Base-by-base conservation (phyloP, 2,329 filamentous ascomycete genomes). In the Magnaporthiopsis incrustans region DNA sequence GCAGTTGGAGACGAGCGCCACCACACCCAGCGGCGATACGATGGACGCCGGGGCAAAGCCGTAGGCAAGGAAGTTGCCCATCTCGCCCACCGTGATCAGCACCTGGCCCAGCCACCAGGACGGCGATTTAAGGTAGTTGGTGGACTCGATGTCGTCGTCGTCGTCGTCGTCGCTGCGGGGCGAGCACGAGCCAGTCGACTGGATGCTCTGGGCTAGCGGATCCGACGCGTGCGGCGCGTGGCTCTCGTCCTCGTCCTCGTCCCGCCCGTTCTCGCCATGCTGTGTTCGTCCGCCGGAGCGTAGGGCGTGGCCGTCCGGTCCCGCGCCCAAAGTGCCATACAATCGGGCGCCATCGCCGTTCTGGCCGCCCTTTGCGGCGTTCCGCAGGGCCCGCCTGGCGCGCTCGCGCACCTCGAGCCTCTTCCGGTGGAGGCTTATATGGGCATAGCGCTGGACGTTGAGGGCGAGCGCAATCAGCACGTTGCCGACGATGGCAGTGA, bases 1-100 rank as follows among this genome's bases (percentile, higher is more conserved):
- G 76, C 95, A 99, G 77, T 99, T 99, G 59, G 93, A 97, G 59
- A 99, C 88, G 67, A 99, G 81, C 2, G 95, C 95, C 15, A 99
- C 95, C n/a, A 99, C 95, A 12, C 95, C 95, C 7, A 99, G 81
- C 0, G 95, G 95, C 44, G 93, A 97, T 57, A 99, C 95, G 70
- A 99, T 97, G 18, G 95, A 98, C 10, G 95, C 95, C 4, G 95
- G 95, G 35, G 95, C 95, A 74, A 99, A 99, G 30, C 95, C 95
- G 72, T 99, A 99, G 0, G 95, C 95, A 67, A 99, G 79, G 73
- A 99, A 99, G 75, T 99, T 99, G 62, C 95, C 95, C 73, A 90
- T 89, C 78, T 99, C 95, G 65, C 95, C 95, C 30, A 97, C 79
- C 0, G 89, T 92, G 85, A 99, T 99, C 66, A 99, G 82, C 22